These are phyloP conservation scores for Suillus decipiens DNA, from an alignment of 768 basidiomycete species.

Conservation along the genomic window DNA sequence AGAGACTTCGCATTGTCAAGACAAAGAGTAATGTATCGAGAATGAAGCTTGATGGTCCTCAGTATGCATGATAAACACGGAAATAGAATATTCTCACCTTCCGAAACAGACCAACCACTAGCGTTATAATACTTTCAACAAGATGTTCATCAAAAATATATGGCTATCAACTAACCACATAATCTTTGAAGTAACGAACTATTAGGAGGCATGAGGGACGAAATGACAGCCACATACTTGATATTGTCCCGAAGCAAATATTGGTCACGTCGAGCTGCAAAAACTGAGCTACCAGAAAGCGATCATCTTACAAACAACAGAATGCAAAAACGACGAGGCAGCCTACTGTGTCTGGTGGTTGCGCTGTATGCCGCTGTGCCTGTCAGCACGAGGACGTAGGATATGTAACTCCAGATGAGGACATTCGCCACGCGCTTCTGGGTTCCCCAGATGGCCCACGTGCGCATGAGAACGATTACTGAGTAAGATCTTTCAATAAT, in stretches of 20 bases:
- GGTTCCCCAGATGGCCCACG: constrained; percentile 26
- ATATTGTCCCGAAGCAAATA: constrained; percentile 13
- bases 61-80: background rate
- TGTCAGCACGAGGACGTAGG: constrained; percentile 8
- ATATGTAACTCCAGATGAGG: constrained; percentile 13
- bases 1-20: constrained; percentile 12
- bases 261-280: constrained; percentile 15
- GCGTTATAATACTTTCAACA: background rate
- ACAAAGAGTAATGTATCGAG: constrained; percentile 19
- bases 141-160: background rate
- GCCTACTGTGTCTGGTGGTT: background rate
- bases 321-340: background rate
- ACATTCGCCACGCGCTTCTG: constrained; percentile 5
- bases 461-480: constrained; percentile 29
- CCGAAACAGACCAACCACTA: constrained; percentile 13
- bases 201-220: background rate
- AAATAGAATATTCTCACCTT: constrained; percentile 2
- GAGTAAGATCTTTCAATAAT: background rate
- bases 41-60: constrained; percentile 13
- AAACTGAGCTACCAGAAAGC: constrained; percentile 10
- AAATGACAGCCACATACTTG: constrained; percentile 15
- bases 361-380: constrained; percentile 7
- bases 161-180: background rate
- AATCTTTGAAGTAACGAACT: background rate
- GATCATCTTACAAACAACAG: background rate